Conservation (phyloP, 1,284 basidiomycete genomes). For the Marasmius oreades region DNA sequence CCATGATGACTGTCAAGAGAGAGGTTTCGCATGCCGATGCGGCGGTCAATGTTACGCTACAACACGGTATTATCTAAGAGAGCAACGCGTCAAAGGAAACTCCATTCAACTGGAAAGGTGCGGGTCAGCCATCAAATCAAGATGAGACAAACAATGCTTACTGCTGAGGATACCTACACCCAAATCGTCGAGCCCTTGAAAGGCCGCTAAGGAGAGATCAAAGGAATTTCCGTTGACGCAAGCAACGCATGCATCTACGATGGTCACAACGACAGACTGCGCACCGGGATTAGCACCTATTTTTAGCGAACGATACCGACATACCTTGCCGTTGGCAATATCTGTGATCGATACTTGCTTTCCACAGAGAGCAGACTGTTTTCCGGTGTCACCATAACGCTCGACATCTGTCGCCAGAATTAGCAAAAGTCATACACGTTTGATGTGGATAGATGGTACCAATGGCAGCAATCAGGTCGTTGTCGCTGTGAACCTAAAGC, state of each 20-base stretch:
- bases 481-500: conserved; percentile 50
- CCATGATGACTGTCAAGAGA: neutral
- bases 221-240: conserved; percentile 67
- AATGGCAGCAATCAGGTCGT: conserved; percentile 68
- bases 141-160: conserved; percentile 27
- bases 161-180: conserved; percentile 59
- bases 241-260: conserved; percentile 84
- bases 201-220: conserved; percentile 79
- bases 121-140: neutral
- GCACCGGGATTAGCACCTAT: neutral
- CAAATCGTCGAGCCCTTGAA: conserved; percentile 55
- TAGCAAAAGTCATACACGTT: neutral
- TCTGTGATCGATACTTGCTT: conserved; percentile 65
- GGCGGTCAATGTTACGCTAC: too few relatives aligned
- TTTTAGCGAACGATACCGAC: neutral
- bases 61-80: too few relatives aligned
- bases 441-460: conserved; percentile 33
- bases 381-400: conserved; percentile 49
- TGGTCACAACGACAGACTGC: conserved; percentile 52
- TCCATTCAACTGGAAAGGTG: conserved; percentile 42
- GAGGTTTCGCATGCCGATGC: neutral
- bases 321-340: conserved; percentile 46
- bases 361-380: conserved; percentile 59
- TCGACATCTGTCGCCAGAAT: conserved; percentile 31
- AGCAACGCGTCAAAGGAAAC: conserved; percentile 40